A percentile compares a stretch with the other conserved stretches of the same genome.
phyloP scores from a whole-genome alignment of 257 asterid genomes.

The Ajuga chamaepitys region DNA sequence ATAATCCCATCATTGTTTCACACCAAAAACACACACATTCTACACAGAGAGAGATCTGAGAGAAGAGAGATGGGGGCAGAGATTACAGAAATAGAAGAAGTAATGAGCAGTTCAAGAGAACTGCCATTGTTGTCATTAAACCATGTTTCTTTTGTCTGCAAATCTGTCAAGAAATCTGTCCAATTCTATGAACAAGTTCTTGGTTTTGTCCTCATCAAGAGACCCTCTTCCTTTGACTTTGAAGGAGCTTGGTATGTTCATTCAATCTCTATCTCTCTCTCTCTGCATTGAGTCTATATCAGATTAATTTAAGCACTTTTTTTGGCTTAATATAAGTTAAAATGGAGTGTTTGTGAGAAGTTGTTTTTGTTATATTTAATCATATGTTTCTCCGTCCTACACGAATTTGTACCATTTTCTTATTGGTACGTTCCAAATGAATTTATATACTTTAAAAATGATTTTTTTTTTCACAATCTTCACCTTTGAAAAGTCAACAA shows the following conservation, averaged over 20 bases:
- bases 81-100: slow-evolving; percentile 14
- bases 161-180: slow-evolving; percentile 48
- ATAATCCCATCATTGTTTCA: background rate
- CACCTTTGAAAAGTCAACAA: too few species aligned
- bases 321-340: too few species aligned
- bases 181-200: slow-evolving; percentile 60
- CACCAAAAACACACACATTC: background rate
- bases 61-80: slow-evolving; percentile 5
- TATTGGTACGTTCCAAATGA: too few species aligned
- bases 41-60: background rate
- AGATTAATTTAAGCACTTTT: too few species aligned
- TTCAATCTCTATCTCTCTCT: background rate
- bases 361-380: too few species aligned
- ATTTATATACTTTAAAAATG: too few species aligned
- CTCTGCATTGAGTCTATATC: too few species aligned
- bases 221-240: slow-evolving; percentile 80
- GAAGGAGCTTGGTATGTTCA: slow-evolving; percentile 75
- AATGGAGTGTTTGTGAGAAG: too few species aligned
- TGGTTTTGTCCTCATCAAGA: slow-evolving; percentile 65
- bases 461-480: too few species aligned
- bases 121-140: slow-evolving; percentile 53
- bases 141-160: slow-evolving; percentile 72
- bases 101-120: slow-evolving; percentile 8
- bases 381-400: too few species aligned
- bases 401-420: too few species aligned